Conservation (phyloP, 805 yeast genomes). For the Wickerhamomyces sydowiorum region DNA sequence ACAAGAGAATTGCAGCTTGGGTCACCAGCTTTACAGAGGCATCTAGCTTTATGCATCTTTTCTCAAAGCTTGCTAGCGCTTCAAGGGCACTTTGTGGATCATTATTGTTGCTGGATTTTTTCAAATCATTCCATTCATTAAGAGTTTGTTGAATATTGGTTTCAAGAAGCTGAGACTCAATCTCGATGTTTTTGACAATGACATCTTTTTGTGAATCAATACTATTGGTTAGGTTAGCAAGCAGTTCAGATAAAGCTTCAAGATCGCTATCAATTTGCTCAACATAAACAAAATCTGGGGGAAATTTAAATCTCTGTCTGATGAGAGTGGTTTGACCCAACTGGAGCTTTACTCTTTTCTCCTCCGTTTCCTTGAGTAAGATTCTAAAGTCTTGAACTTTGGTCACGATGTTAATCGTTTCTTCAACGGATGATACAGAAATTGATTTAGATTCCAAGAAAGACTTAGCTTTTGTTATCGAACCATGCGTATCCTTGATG, state of each 20-base stretch:
- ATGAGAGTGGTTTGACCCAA: slow-evolving; percentile 33
- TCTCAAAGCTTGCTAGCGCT: slow-evolving; percentile 22
- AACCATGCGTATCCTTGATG: slow-evolving; percentile 25
- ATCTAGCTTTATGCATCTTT: slow-evolving; percentile 6
- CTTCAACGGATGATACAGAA: slow-evolving; percentile 32
- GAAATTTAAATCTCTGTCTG: slow-evolving; percentile 41
- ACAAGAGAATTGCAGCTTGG: slow-evolving; percentile 30
- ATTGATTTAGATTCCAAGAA: slow-evolving; percentile 30
- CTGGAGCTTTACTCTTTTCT: slow-evolving; percentile 7
- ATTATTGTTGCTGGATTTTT: slow-evolving; percentile 13
- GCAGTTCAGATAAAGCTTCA: slow-evolving; percentile 33
- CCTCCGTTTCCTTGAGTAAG: neutral
- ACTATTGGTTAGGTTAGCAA: slow-evolving; percentile 27
- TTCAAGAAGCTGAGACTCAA: slow-evolving; percentile 33
- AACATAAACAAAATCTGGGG: slow-evolving; percentile 48
- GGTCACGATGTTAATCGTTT: slow-evolving; percentile 32
- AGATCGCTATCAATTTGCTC: slow-evolving; percentile 58
- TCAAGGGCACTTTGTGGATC: slow-evolving; percentile 37
- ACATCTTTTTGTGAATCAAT: slow-evolving; percentile 38
- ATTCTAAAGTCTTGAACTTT: slow-evolving; percentile 28
- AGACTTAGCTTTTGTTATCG: slow-evolving; percentile 28
- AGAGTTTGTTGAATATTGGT: slow-evolving; percentile 26
- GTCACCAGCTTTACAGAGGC: slow-evolving; percentile 16
- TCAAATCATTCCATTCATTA: slow-evolving; percentile 43
- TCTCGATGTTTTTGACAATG: slow-evolving; percentile 34